These are phyloP conservation scores for Colletotrichum endophyticum DNA, from an alignment of 2,329 filamentous ascomycete genomes.

Conservation along the genomic window DNA sequence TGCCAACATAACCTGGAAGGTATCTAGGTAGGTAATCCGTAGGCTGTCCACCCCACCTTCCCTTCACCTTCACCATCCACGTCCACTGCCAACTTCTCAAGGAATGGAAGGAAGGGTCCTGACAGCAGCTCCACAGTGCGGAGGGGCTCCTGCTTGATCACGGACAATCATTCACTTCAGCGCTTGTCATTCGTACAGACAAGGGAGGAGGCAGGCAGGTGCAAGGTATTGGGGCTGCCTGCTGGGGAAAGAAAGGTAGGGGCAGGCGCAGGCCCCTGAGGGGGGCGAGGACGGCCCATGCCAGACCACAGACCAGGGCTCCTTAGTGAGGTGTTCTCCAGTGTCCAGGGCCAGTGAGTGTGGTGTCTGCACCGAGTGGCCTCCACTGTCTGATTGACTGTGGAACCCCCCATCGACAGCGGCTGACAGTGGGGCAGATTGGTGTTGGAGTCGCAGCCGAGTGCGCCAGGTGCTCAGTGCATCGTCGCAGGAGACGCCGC, in stretches of 20 bases:
- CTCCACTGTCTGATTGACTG: not conserved
- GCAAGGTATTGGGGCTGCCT: not conserved
- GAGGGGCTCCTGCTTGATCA: not conserved
- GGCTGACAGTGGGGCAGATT: conserved; percentile 1
- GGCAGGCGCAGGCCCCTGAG: not conserved
- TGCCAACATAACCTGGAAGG: not conserved
- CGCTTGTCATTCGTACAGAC: not conserved
- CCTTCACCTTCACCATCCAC: not conserved
- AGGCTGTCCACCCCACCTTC: not conserved
- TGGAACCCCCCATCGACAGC: not conserved
- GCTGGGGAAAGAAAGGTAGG: not conserved
- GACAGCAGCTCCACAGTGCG: not conserved
- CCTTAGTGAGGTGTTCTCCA: not conserved
- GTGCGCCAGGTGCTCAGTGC: conserved; percentile 3
- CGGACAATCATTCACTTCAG: not conserved
- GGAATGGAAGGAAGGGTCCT: not conserved
- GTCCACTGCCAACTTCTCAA: not conserved
- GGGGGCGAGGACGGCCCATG: not conserved
- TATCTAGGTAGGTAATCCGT: not conserved
- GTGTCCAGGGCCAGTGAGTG: not conserved
- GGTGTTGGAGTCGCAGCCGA: not conserved
- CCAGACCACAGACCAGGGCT: not conserved
- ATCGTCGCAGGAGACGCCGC: not conserved
- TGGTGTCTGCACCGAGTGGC: not conserved
- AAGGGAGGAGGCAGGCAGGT: not conserved